phyloP scores from a whole-genome alignment of 2,329 filamentous ascomycete species.

The Fusarium coicis region DNA sequence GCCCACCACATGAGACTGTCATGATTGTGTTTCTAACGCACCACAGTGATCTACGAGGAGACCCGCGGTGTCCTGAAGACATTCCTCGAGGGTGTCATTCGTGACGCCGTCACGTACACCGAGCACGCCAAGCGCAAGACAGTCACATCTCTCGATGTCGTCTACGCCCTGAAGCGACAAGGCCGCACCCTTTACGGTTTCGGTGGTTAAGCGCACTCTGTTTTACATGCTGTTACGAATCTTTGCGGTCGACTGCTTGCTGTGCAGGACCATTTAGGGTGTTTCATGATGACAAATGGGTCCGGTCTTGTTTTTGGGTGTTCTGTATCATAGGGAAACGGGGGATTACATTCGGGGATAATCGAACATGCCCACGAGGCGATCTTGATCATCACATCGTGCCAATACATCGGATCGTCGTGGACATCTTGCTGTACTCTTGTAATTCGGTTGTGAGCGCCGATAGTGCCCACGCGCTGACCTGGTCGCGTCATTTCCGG shows the following conservation, averaged over 20 bases:
- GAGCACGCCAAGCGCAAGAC: conserved; percentile 87
- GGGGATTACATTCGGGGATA: conserved; percentile 51
- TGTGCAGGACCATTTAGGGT: conserved; percentile 46
- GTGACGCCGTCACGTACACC: conserved; percentile 81
- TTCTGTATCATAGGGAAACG: conserved; percentile 58
- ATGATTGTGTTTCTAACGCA: conserved; percentile 75
- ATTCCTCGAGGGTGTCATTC: conserved; percentile 81
- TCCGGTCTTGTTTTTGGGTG: conserved; percentile 56
- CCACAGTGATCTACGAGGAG: conserved; percentile 79
- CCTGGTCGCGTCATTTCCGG: neutral
- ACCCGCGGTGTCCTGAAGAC: conserved; percentile 81
- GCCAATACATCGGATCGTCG: too few species aligned
- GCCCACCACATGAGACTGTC: conserved; percentile 43
- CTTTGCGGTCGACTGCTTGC: conserved; percentile 37
- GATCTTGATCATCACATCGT: conserved; percentile 34
- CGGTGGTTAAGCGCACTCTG: conserved; percentile 73
- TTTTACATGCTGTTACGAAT: conserved; percentile 52
- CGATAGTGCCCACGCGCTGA: accelerated
- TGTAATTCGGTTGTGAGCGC: accelerated
- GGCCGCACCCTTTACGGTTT: conserved; percentile 87
- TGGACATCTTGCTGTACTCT: neutral
- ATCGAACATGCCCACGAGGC: conserved; percentile 46
- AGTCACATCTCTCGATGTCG: conserved; percentile 76
- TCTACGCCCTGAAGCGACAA: conserved; percentile 76
- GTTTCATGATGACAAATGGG: conserved; percentile 57